Evolutionary conservation across 495 filamentous ascomycete genomes (phyloP).

Genomic region (Aspergillus biplanus): DNA sequence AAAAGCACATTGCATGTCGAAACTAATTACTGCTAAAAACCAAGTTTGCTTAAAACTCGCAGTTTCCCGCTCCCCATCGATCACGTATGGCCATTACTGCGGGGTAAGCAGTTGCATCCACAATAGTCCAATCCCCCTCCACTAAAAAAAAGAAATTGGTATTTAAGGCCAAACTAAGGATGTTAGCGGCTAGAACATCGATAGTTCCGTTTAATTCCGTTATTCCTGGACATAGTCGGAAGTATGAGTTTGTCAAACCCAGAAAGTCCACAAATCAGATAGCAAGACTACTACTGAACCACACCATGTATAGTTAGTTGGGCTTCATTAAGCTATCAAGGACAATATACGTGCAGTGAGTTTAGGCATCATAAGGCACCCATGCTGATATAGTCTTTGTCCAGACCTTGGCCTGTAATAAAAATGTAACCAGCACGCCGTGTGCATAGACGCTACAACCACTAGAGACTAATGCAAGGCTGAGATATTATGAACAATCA

Average conservation of each 20-base stretch:
- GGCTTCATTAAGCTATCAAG: not conserved
- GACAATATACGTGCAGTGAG: not conserved
- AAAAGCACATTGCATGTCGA: not conserved
- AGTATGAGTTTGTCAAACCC: not conserved
- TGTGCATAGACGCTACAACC: not conserved
- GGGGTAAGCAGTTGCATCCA: not conserved
- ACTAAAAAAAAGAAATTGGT: not conserved
- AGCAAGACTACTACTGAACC: conserved; percentile 1
- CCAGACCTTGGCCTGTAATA: conserved; percentile 3
- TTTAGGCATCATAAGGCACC: not conserved
- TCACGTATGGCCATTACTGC: not conserved
- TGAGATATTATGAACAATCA: conserved; percentile 3
- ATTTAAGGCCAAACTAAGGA: not conserved
- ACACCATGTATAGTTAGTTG: not conserved
- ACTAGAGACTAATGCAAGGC: conserved; percentile 1
- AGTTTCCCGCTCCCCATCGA: not conserved
- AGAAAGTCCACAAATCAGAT: not conserved
- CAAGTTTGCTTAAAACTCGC: not conserved
- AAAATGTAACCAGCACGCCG: not conserved
- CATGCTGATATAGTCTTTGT: not conserved
- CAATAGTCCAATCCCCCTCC: not conserved
- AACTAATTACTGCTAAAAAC: not conserved
- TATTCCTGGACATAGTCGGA: not conserved
- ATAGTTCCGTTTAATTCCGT: not conserved
- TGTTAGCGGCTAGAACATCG: not conserved